Base-by-base conservation (phyloP, 768 basidiomycete genomes). In the Mycena albidolilacea region DNA sequence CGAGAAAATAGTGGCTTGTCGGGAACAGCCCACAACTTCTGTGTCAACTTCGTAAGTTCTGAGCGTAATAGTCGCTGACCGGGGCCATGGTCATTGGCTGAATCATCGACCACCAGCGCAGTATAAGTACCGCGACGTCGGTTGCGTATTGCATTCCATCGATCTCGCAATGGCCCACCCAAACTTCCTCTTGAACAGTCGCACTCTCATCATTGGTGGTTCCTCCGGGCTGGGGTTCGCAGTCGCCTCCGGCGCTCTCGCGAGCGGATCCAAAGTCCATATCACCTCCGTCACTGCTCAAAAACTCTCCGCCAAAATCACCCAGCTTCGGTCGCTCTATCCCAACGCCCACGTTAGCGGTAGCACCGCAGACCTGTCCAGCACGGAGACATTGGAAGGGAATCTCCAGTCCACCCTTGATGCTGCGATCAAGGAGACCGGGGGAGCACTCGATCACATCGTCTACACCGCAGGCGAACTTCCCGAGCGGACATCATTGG, bases 241-340 rank as follows among this genome's bases (percentile, higher is more conserved):
- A 8, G 67, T 68, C 67, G 67, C 67, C 30, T 68, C 67, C 9
- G 67, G 43, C 21, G 67, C 67, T 9, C 67, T 68, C n/a, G 21
- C 67, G 11, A 68, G 37, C 21, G 67, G 67, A 37, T 68, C 67
- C 38, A 68, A 50, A 48, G 67, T 68, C n/a, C 67, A 68, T n/a
- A 68, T 68, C 39, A 68, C 67, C 37, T 68, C 67, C 23, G 19
- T 14, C 10, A 59, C 67, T 2, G 19, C 67, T 23, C 17, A 46
- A 15, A 59, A 59, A 30, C 67, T 59, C 58, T 11, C 57, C 46
- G 19, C 43, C 43, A 68, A 60, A 60, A 58, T 58, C 35, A 11
- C 19, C 0, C 55, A 35, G 55, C 66, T 67, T 14, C 66, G 43
- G 46, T 68, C 67, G 19, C 37, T 68, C 21, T 68, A 68, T 12